Evolutionary conservation across 2,329 filamentous ascomycete species (phyloP).

Genomic region (Fusarium sp.): DNA sequence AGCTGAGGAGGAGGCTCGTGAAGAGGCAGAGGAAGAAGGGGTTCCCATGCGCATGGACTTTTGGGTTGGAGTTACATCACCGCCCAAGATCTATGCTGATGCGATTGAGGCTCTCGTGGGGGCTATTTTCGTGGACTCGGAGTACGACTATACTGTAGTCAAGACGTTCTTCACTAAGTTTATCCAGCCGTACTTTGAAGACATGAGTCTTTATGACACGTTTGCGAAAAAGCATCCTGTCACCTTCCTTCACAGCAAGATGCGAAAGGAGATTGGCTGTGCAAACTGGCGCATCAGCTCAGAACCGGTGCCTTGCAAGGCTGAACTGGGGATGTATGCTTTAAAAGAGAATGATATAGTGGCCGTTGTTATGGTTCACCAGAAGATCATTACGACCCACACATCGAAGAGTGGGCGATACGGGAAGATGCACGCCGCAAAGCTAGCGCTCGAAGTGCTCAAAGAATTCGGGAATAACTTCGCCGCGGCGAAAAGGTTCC

Average conservation of each 20-base stretch:
- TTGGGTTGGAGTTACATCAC: constrained; percentile 73
- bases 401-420: constrained; percentile 75
- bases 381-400: constrained; percentile 72
- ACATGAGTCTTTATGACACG: constrained; percentile 88
- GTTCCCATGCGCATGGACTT: constrained; percentile 66
- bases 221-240: constrained; percentile 90
- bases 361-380: constrained; percentile 82
- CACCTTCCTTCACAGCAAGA: constrained; percentile 74
- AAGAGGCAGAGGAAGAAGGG: constrained; percentile 51
- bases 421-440: constrained; percentile 77
- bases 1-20: constrained; percentile 55
- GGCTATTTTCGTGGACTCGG: constrained; percentile 90
- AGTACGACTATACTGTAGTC: constrained; percentile 80
- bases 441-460: constrained; percentile 65
- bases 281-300: constrained; percentile 66
- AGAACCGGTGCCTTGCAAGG: constrained; percentile 56
- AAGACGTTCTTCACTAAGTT: constrained; percentile 81
- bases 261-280: constrained; percentile 77
- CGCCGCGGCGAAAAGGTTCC: constrained; percentile 66
- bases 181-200: constrained; percentile 81
- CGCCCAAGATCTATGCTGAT: constrained; percentile 84
- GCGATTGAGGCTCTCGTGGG: constrained; percentile 90
- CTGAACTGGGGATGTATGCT: constrained; percentile 58
- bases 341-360: constrained; percentile 67
- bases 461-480: constrained; percentile 60